A percentile compares a stretch with the other conserved stretches of the same genome.
Evolutionary conservation across 805 yeast genomes (phyloP).

Genomic region (Schwanniomyces pseudopolymorphus): DNA sequence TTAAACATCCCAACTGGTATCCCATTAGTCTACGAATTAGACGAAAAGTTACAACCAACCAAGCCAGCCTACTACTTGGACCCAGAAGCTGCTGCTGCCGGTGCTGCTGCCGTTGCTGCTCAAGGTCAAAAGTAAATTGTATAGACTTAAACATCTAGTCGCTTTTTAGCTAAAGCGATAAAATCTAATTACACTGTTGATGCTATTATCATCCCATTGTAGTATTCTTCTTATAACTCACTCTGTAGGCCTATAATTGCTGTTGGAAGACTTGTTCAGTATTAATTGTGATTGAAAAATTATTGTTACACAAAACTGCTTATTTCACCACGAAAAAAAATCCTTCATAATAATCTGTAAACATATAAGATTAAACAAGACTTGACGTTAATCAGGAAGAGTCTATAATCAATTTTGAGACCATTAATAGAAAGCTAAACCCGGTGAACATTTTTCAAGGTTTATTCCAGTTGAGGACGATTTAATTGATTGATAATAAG

Average conservation of each 20-base stretch:
- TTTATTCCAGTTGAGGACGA: not conserved
- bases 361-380: not conserved
- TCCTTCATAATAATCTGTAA: not conserved
- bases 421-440: not conserved
- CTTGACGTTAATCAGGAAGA: not conserved
- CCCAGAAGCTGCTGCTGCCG: slow-evolving; percentile 99
- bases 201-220: not conserved
- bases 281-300: not conserved
- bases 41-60: slow-evolving; percentile 79
- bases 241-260: not conserved
- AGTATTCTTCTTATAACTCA: not conserved
- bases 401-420: not conserved
- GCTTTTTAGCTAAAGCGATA: not conserved
- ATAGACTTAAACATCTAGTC: not conserved
- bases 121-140: slow-evolving; percentile 61
- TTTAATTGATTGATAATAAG: not conserved
- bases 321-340: not conserved
- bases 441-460: not conserved
- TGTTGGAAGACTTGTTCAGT: too few species aligned
- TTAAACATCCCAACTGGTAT: slow-evolving; percentile 98
- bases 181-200: not conserved
- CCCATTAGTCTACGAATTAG: slow-evolving; percentile 95
- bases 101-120: slow-evolving; percentile 98
- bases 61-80: slow-evolving; percentile 95
- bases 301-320: not conserved